These are phyloP conservation scores for Phycomyces blakesleeanus DNA, from an alignment of 192 early-diverging fungal genomes.

Conservation along the genomic window DNA sequence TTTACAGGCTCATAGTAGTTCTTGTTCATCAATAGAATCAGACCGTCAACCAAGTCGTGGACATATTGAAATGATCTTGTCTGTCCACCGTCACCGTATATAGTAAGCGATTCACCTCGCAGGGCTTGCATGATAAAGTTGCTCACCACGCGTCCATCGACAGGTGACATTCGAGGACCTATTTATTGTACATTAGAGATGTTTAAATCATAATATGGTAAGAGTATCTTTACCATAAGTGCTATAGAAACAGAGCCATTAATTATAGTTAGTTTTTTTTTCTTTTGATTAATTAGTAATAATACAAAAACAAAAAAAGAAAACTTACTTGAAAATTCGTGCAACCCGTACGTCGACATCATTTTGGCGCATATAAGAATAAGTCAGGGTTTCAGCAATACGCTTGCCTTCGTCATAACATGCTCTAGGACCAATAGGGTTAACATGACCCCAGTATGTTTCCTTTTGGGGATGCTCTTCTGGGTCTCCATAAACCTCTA, in stretches of 20 bases:
- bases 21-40: slow-evolving; percentile 74
- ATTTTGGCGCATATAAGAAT: slow-evolving; percentile 73
- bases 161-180: slow-evolving; percentile 74
- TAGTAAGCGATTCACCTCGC: slow-evolving; percentile 67
- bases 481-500: slow-evolving; percentile 86
- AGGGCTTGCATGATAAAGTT: slow-evolving; percentile 86
- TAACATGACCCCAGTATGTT: slow-evolving; percentile 78
- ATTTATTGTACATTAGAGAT: no score
- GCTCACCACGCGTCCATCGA: slow-evolving; percentile 80
- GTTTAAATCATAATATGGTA: no score
- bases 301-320: neutral
- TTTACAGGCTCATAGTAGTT: slow-evolving; percentile 72
- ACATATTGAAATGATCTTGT: slow-evolving; percentile 85
- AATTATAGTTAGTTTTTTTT: neutral
- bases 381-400: slow-evolving; percentile 77
- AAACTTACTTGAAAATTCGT: slow-evolving; percentile 66
- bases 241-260: neutral
- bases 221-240: slow-evolving; percentile 13
- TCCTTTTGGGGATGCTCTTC: slow-evolving; percentile 83
- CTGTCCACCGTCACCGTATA: slow-evolving; percentile 77
- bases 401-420: slow-evolving; percentile 89
- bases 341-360: slow-evolving; percentile 75
- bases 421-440: slow-evolving; percentile 76
- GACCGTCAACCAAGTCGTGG: slow-evolving; percentile 78
- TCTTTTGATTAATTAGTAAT: no score